Evolutionary conservation across 2,329 filamentous ascomycete genomes (phyloP).

Genomic region (Teratosphaeriaceae sp.): DNA sequence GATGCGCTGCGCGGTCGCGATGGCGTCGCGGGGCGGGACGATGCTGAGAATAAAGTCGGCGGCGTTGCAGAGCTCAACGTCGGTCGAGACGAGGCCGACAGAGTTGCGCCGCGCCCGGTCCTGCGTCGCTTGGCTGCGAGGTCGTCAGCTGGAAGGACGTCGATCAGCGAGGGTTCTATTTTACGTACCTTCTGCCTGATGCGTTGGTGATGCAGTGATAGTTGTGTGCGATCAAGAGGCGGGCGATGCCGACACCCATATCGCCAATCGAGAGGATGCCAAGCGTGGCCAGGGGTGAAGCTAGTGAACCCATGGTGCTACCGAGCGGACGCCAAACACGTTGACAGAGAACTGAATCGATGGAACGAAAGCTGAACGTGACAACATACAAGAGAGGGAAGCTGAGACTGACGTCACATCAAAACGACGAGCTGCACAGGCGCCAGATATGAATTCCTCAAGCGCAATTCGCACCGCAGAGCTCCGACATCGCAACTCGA

Average conservation of each 20-base stretch:
- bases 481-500: no score
- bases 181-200: conserved; percentile 47
- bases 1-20: conserved; percentile 36
- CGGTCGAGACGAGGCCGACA: conserved; percentile 30
- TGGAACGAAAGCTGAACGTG: no score
- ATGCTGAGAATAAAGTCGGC: conserved; percentile 44
- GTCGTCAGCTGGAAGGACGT: conserved; percentile 3
- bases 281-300: conserved; percentile 33
- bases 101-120: conserved; percentile 33
- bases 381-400: no score
- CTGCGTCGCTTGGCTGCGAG: conserved; percentile 33
- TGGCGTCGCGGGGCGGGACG: conserved; percentile 40
- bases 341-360: no score
- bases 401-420: no score
- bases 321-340: no score
- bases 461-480: no score
- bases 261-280: conserved; percentile 58
- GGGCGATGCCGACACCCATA: conserved; percentile 57
- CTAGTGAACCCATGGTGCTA: neutral
- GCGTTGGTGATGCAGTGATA: conserved; percentile 54
- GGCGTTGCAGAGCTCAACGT: conserved; percentile 33
- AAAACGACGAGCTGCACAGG: no score
- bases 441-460: no score
- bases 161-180: no score
- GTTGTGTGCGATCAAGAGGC: conserved; percentile 49